Percentiles rank a stretch among this genome's conserved stretches.
These are phyloP conservation scores for Biscogniauxia marginata DNA, from an alignment of 2,329 filamentous ascomycete species.

Conservation along the genomic window DNA sequence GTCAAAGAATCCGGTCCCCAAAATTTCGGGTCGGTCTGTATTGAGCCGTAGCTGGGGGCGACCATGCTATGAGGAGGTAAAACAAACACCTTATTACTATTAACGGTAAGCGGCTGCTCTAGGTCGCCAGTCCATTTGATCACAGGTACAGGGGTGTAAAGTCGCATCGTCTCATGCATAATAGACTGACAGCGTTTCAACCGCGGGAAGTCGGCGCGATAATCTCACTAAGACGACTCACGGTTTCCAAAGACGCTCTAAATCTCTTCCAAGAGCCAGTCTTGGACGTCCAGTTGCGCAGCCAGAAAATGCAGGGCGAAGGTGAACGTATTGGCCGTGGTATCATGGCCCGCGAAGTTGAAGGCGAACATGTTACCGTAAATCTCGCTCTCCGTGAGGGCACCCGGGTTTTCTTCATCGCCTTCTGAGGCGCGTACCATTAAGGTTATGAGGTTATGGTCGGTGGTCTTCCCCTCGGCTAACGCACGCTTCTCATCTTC, in stretches of 20 bases:
- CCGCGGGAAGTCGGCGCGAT: no score
- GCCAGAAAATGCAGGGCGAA: constrained; percentile 19
- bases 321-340: constrained; percentile 21
- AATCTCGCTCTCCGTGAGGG: constrained; percentile 16
- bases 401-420: constrained; percentile 15
- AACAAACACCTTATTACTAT: constrained; percentile 10
- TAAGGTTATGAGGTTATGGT: constrained; percentile 19
- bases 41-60: constrained; percentile 15
- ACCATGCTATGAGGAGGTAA: constrained; percentile 17
- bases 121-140: constrained; percentile 25
- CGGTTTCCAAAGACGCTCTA: no score
- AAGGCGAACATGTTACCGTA: constrained; percentile 27
- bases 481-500: constrained; percentile 30
- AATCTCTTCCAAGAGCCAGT: constrained; percentile 8
- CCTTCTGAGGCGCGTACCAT: constrained; percentile 25
- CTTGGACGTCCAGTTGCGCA: constrained; percentile 17
- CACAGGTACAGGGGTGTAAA: constrained; percentile 36
- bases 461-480: not conserved
- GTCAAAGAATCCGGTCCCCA: constrained; percentile 21
- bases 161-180: constrained; percentile 42
- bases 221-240: no score
- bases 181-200: no score
- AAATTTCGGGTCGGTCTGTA: constrained; percentile 20
- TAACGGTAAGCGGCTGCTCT: constrained; percentile 14
- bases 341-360: constrained; percentile 30